These are phyloP conservation scores for Suillus tomentosus DNA, from an alignment of 768 basidiomycete genomes.

Conservation along the genomic window DNA sequence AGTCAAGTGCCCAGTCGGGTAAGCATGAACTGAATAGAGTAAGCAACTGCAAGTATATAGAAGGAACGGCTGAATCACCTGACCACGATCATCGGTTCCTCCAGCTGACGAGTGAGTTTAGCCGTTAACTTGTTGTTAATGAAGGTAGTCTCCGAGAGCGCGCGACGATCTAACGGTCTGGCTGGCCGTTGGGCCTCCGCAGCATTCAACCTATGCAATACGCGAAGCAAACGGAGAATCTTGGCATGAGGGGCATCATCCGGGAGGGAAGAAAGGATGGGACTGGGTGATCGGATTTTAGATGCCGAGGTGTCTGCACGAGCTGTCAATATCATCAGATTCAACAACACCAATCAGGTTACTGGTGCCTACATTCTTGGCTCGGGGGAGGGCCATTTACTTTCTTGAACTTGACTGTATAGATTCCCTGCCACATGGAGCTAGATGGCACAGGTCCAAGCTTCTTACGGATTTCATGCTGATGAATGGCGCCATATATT, in stretches of 20 bases:
- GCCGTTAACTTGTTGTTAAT: conserved; percentile 98
- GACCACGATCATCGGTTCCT: conserved; percentile 99
- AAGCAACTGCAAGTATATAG: conserved; percentile 4
- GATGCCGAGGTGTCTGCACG: conserved; percentile 41
- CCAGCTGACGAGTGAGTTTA: conserved; percentile 94
- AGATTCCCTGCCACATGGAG: conserved; percentile 87
- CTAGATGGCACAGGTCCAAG: conserved; percentile 61
- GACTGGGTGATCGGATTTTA: conserved; percentile 64
- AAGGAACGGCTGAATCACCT: conserved; percentile 55
- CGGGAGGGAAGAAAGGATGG: conserved; percentile 75
- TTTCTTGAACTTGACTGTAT: conserved; percentile 93
- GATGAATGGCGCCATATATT: conserved; percentile 95
- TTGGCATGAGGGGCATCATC: conserved; percentile 86
- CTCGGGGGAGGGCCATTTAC: conserved; percentile 76
- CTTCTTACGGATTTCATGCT: conserved; percentile 82
- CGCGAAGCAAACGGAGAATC: conserved; percentile 86
- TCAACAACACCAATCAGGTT: not conserved
- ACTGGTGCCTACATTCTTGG: conserved; percentile 54
- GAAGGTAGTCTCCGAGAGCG: conserved; percentile 80
- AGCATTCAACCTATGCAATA: conserved; percentile 80
- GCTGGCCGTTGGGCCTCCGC: conserved; percentile 65
- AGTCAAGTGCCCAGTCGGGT: conserved; percentile 95
- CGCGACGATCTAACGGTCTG: conserved; percentile 50
- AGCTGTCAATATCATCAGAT: conserved; percentile 16
- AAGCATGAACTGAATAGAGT: conserved; percentile 72